Conservation (phyloP, 2,329 filamentous ascomycete species). For the Colletotrichum lentis region DNA sequence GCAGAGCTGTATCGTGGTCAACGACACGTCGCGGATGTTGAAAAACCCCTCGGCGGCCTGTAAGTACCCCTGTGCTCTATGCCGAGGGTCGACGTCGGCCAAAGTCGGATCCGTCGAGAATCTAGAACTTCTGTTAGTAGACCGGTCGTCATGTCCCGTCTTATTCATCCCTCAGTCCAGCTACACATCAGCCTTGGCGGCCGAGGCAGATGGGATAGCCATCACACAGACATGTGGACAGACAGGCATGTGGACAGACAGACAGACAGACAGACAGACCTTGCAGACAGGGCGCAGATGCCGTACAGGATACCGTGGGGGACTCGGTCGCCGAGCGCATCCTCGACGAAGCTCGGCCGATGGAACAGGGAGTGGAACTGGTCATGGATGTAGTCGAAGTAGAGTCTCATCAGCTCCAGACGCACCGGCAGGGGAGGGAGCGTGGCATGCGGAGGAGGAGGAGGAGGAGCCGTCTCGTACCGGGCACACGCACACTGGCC, state of each 20-base stretch:
- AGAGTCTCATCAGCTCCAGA: slow-evolving; percentile 45
- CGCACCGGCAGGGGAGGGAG: slow-evolving; percentile 38
- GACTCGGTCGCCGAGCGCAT: slow-evolving; percentile 40
- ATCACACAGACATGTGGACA: background rate
- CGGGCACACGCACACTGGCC: slow-evolving; percentile 28
- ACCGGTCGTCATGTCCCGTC: too few species aligned
- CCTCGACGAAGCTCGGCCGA: slow-evolving; percentile 42
- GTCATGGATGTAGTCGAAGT: slow-evolving; percentile 48
- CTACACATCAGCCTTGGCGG: background rate
- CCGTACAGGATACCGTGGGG: slow-evolving; percentile 41
- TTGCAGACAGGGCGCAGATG: slow-evolving; percentile 43
- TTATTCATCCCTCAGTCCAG: background rate
- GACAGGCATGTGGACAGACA: slow-evolving; percentile 5
- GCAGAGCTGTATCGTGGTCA: slow-evolving; percentile 51
- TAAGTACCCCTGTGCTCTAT: slow-evolving; percentile 40
- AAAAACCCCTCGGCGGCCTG: slow-evolving; percentile 42
- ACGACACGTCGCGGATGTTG: slow-evolving; percentile 48
- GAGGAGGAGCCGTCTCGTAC: slow-evolving; percentile 11
- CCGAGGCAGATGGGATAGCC: too few species aligned
- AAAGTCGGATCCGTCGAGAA: slow-evolving; percentile 42
- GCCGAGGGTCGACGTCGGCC: slow-evolving; percentile 38
- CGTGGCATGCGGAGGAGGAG: slow-evolving; percentile 10
- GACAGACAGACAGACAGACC: slow-evolving; percentile 32
- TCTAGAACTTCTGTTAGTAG: slow-evolving; percentile 25
- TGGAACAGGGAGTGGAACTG: slow-evolving; percentile 49